Evolutionary conservation across 768 basidiomycete genomes (phyloP).

Genomic region (Boletus rubropictus): DNA sequence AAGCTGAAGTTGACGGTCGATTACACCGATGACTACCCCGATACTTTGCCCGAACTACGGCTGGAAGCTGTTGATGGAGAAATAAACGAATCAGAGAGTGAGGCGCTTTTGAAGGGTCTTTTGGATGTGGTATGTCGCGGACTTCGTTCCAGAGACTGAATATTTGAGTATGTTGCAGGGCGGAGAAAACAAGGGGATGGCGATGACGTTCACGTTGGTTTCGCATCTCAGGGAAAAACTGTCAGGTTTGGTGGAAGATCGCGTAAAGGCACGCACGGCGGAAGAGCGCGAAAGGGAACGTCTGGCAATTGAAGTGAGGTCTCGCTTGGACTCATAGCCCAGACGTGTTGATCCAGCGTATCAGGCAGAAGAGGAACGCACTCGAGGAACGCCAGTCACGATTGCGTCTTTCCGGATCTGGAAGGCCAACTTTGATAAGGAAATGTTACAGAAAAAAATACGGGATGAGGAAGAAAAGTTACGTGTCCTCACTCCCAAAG

Average conservation of each 20-base stretch:
- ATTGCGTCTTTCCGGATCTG: conserved; percentile 72
- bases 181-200: conserved; percentile 87
- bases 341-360: conserved; percentile 2
- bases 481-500: conserved; percentile 66
- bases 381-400: conserved; percentile 90
- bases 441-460: conserved; percentile 50
- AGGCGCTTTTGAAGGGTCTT: conserved; percentile 51
- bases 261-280: conserved; percentile 49
- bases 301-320: conserved; percentile 63
- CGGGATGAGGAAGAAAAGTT: conserved; percentile 76
- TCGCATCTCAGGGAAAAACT: conserved; percentile 79
- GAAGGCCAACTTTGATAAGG: conserved; percentile 74
- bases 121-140: conserved; percentile 46
- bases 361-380: conserved; percentile 83
- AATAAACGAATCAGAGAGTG: conserved; percentile 52
- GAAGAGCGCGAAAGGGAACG: conserved; percentile 73
- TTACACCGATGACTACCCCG: conserved; percentile 82
- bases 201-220: conserved; percentile 95
- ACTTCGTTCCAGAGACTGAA: not conserved
- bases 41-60: conserved; percentile 67
- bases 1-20: conserved; percentile 64
- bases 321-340: not conserved
- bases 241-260: conserved; percentile 51
- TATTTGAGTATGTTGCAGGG: conserved; percentile 40
- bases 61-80: conserved; percentile 62